Percentiles rank a stretch among this genome's conserved stretches.
These are phyloP conservation scores for Phaeosphaeriaceae sp. DNA, from an alignment of 2,329 filamentous ascomycete genomes.

Conservation along the genomic window DNA sequence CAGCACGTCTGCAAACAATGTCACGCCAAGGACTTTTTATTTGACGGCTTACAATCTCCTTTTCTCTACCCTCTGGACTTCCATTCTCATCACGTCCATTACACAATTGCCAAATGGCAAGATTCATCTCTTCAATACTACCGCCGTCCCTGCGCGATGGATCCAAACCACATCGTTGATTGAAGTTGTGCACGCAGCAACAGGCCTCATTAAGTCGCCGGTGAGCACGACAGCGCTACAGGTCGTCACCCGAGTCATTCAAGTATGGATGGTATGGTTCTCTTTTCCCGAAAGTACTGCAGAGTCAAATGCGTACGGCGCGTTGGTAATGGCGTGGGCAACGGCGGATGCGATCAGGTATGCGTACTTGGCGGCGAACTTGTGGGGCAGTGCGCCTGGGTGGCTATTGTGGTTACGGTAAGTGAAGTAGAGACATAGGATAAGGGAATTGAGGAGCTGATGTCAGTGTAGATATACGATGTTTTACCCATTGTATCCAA, in stretches of 20 bases:
- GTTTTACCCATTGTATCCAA: constrained; percentile 34
- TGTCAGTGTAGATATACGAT: constrained; percentile 21
- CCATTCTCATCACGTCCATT: constrained; percentile 12
- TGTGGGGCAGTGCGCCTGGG: constrained; percentile 22
- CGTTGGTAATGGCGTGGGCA: constrained; percentile 30
- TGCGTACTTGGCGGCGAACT: constrained; percentile 27
- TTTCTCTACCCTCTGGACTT: constrained; percentile 27
- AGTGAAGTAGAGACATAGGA: not conserved
- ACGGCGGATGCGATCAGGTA: constrained; percentile 31
- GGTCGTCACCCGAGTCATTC: constrained; percentile 32
- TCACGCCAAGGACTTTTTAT: constrained; percentile 17
- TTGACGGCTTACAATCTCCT: constrained; percentile 31
- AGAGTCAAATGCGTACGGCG: constrained; percentile 21
- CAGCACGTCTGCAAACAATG: not conserved
- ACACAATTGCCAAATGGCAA: not conserved
- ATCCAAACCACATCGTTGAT: constrained; percentile 29
- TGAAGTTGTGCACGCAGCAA: constrained; percentile 27
- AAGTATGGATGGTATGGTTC: constrained; percentile 38
- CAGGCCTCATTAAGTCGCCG: constrained; percentile 31
- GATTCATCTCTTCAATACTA: constrained; percentile 16
- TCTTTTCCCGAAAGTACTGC: constrained; percentile 26
- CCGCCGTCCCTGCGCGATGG: constrained; percentile 23
- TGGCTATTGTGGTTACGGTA: constrained; percentile 29
- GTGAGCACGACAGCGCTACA: constrained; percentile 31
- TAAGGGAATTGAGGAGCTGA: not conserved